phyloP scores from a whole-genome alignment of 2,329 filamentous ascomycete species.

The Stachybotrys chlorohalonatus region DNA sequence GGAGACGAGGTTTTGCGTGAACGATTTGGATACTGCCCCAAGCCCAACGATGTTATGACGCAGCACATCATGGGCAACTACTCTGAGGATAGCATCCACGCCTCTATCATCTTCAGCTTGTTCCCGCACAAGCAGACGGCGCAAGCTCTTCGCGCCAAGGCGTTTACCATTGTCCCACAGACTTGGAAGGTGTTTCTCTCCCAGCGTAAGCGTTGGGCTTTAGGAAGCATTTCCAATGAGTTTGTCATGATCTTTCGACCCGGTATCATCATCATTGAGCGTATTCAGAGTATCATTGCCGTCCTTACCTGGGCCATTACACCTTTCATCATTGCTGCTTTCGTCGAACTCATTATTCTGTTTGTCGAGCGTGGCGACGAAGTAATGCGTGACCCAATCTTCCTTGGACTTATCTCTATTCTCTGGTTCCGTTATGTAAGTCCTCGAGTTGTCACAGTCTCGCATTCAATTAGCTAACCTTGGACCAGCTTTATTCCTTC shows the following conservation, averaged over 20 bases:
- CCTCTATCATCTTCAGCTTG: slow-evolving; percentile 36
- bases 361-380: slow-evolving; percentile 21
- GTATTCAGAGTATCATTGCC: slow-evolving; percentile 34
- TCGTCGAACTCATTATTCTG: slow-evolving; percentile 25
- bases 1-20: slow-evolving; percentile 35
- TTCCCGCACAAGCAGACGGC: slow-evolving; percentile 33
- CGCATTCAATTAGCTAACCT: slow-evolving; percentile 5
- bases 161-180: slow-evolving; percentile 36
- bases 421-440: slow-evolving; percentile 30
- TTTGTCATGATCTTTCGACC: slow-evolving; percentile 37
- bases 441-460: slow-evolving; percentile 3
- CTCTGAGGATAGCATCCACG: slow-evolving; percentile 40
- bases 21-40: slow-evolving; percentile 38
- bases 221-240: slow-evolving; percentile 39
- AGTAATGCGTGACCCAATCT: slow-evolving; percentile 24
- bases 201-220: slow-evolving; percentile 38
- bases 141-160: slow-evolving; percentile 36
- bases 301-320: slow-evolving; percentile 36
- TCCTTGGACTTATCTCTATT: slow-evolving; percentile 26
- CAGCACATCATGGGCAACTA: slow-evolving; percentile 39
- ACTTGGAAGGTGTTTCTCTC: slow-evolving; percentile 36
- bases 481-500: slow-evolving; percentile 26
- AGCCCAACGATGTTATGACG: slow-evolving; percentile 38
- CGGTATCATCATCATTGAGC: slow-evolving; percentile 31
- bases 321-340: slow-evolving; percentile 32